A percentile compares a stretch with the other conserved stretches of the same genome.
phyloP scores from a whole-genome alignment of 306 rosid species.

The Ceratonia siliqua region DNA sequence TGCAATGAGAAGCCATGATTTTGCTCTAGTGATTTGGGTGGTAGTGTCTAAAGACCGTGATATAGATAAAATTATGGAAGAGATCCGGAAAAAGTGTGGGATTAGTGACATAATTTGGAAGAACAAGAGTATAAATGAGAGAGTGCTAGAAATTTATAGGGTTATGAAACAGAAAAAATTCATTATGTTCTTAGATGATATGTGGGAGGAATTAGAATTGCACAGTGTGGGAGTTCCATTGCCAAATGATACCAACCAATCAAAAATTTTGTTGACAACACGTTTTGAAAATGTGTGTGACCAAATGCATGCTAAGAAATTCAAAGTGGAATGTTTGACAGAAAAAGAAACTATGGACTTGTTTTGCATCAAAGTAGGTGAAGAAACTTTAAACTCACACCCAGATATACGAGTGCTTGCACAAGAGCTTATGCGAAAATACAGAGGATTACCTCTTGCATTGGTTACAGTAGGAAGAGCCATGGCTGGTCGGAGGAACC shows the following conservation, averaged over 20 bases:
- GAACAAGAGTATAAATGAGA: too few relatives aligned
- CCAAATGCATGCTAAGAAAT: neutral
- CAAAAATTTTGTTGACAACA: neutral
- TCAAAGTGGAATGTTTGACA: neutral
- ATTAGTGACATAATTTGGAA: too few relatives aligned
- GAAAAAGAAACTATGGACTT: neutral
- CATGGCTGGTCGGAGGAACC: neutral
- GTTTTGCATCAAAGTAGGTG: neutral
- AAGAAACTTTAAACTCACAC: neutral
- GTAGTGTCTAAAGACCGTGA: too few relatives aligned
- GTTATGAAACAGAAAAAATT: neutral
- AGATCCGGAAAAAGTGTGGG: too few relatives aligned
- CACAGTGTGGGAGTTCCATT: neutral
- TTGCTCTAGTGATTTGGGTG: too few relatives aligned
- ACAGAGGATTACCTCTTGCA: conserved; percentile 30
- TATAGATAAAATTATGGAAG: too few relatives aligned
- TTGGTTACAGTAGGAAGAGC: conserved; percentile 4
- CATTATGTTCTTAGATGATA: conserved; percentile 14
- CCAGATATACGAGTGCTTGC: neutral
- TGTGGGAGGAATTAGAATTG: neutral
- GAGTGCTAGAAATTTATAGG: too few relatives aligned
- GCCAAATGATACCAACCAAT: neutral
- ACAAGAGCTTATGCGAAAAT: neutral
- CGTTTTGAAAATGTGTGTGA: neutral
- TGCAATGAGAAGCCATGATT: too few relatives aligned